These are phyloP conservation scores for Rhizopus stolonifer DNA, from an alignment of 371 early-diverging fungal species.

Conservation along the genomic window DNA sequence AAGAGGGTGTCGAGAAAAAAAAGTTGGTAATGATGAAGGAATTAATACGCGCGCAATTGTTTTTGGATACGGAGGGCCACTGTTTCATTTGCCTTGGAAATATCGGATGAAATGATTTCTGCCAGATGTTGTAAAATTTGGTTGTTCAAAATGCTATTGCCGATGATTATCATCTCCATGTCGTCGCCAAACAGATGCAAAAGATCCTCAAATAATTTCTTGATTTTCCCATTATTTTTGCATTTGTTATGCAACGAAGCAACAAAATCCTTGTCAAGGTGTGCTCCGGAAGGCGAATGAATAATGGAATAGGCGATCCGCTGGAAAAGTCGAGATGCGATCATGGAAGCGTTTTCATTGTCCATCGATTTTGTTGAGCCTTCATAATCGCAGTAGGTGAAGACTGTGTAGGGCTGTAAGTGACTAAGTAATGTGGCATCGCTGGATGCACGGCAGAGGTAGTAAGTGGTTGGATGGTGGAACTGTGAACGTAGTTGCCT, in stretches of 20 bases:
- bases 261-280: constrained; percentile 1
- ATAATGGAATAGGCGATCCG: background rate
- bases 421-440: background rate
- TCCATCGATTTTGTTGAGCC: background rate
- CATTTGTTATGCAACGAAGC: constrained; percentile 4
- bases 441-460: constrained; percentile 11
- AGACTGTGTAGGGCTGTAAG: constrained; percentile 1
- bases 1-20: too few species aligned
- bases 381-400: constrained; percentile 5
- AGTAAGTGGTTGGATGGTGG: constrained; percentile 3
- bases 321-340: constrained; percentile 6
- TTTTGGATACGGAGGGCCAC: constrained; percentile 1
- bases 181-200: constrained; percentile 5
- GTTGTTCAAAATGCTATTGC: constrained; percentile 2
- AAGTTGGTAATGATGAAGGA: too few species aligned
- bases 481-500: constrained; percentile 4
- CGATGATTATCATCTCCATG: constrained; percentile 1
- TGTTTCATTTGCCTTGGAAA: constrained; percentile 3
- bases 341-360: constrained; percentile 1
- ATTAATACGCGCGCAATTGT: too few species aligned
- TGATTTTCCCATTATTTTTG: constrained; percentile 2
- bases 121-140: background rate
- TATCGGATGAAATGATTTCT: background rate
- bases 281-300: background rate
- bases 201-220: constrained; percentile 1